Evolutionary conservation across 345 rosid genomes (phyloP).

Genomic region (Eucalyptus rudis): DNA sequence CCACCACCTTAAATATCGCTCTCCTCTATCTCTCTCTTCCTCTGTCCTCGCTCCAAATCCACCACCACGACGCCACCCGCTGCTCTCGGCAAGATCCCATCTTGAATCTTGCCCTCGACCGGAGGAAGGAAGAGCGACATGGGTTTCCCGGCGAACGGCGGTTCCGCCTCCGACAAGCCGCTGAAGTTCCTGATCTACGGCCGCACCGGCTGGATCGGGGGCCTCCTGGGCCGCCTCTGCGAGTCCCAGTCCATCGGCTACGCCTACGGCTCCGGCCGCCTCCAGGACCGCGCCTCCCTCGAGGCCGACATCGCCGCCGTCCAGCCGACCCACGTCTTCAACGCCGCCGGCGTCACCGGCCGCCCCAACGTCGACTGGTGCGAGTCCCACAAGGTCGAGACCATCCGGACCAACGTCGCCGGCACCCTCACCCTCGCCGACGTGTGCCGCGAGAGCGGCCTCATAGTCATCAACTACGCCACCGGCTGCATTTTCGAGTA

Average conservation of each 20-base stretch:
- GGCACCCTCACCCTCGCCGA: constrained; percentile 88
- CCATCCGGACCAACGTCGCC: constrained; percentile 72
- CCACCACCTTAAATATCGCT: not conserved
- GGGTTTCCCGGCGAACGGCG: constrained; percentile 20
- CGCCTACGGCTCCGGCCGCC: constrained; percentile 75
- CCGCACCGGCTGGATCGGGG: constrained; percentile 92
- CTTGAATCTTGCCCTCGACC: not conserved
- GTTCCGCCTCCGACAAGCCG: constrained; percentile 7
- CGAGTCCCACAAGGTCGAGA: constrained; percentile 88
- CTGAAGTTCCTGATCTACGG: constrained; percentile 85
- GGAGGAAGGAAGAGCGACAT: not conserved
- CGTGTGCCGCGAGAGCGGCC: constrained; percentile 59
- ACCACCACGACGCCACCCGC: not conserved
- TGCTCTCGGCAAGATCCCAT: not conserved
- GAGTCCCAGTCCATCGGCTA: constrained; percentile 45
- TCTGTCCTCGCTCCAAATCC: not conserved
- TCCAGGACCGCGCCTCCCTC: constrained; percentile 60
- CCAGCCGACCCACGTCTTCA: constrained; percentile 77
- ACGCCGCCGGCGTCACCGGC: constrained; percentile 95
- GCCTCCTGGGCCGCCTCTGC: constrained; percentile 69
- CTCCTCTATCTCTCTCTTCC: not conserved
- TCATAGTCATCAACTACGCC: constrained; percentile 65
- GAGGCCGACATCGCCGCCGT: constrained; percentile 45
- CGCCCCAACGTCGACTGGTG: constrained; percentile 97
- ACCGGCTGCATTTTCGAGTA: constrained; percentile 93